These are phyloP conservation scores for Sodiomyces alkalinus DNA, from an alignment of 2,329 filamentous ascomycete genomes.

Conservation along the genomic window DNA sequence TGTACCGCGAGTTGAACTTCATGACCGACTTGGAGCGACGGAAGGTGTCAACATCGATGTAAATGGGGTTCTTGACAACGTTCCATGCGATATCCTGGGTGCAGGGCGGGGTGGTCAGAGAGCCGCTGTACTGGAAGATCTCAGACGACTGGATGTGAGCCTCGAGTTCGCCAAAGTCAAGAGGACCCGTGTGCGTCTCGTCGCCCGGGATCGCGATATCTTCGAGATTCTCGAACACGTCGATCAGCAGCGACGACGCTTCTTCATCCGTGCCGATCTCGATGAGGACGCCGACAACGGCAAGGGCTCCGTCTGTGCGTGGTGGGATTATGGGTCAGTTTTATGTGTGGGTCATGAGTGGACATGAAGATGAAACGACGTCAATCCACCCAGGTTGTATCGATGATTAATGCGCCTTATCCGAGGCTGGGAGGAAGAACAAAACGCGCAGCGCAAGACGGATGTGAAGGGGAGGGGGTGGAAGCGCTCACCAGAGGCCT, in stretches of 20 bases:
- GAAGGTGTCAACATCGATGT: constrained; percentile 31
- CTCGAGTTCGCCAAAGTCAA: constrained; percentile 27
- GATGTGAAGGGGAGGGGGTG: not conserved
- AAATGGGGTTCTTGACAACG: constrained; percentile 30
- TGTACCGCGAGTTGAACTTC: constrained; percentile 39
- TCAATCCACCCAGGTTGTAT: too few species aligned
- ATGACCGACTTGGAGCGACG: constrained; percentile 35
- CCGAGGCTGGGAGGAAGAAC: not conserved
- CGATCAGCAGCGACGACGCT: constrained; percentile 15
- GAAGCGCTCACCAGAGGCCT: constrained; percentile 14
- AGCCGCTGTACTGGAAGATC: constrained; percentile 38
- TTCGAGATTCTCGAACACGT: constrained; percentile 21
- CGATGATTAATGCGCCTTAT: too few species aligned
- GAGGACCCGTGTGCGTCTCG: constrained; percentile 16
- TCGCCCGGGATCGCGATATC: constrained; percentile 23
- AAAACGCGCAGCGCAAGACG: not conserved
- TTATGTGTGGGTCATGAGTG: not conserved
- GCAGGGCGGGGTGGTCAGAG: constrained; percentile 48
- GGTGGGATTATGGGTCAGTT: constrained; percentile 1
- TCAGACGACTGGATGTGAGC: constrained; percentile 18
- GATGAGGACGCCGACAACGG: constrained; percentile 23
- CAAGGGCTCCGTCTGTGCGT: constrained; percentile 13
- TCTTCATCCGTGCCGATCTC: constrained; percentile 12
- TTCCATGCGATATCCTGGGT: constrained; percentile 39
- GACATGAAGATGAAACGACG: not conserved